These are phyloP conservation scores for Biancaea sappan DNA, from an alignment of 306 rosid species.

Conservation along the genomic window DNA sequence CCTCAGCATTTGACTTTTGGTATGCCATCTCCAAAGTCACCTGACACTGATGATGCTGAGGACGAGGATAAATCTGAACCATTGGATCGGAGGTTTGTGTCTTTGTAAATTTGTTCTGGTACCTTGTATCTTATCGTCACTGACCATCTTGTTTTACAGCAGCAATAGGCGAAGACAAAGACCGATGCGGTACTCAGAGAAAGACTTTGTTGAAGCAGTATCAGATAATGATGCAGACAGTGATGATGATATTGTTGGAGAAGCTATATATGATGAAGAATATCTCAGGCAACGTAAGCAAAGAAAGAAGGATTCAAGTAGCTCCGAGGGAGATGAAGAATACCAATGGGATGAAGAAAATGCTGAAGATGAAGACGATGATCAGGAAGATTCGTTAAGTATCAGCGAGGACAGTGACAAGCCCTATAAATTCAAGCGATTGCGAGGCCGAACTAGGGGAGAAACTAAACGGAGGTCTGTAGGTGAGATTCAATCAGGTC, in stretches of 20 bases:
- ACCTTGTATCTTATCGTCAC: slow-evolving; percentile 19
- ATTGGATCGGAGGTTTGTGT: slow-evolving; percentile 71
- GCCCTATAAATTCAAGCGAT: slow-evolving; percentile 64
- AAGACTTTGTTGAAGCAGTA: slow-evolving; percentile 71
- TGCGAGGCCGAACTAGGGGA: slow-evolving; percentile 75
- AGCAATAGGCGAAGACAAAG: slow-evolving; percentile 83
- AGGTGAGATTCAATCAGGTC: slow-evolving; percentile 79
- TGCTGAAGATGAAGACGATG: slow-evolving; percentile 81
- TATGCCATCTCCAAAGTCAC: slow-evolving; percentile 73
- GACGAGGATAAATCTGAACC: slow-evolving; percentile 59
- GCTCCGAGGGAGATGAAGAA: slow-evolving; percentile 98
- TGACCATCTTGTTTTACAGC: slow-evolving; percentile 28
- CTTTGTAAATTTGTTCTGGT: background rate
- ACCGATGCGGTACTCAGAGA: slow-evolving; percentile 87
- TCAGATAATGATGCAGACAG: slow-evolving; percentile 89
- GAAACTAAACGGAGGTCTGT: slow-evolving; percentile 75
- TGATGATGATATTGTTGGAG: slow-evolving; percentile 96
- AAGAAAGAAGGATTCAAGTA: slow-evolving; percentile 71
- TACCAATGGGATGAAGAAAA: slow-evolving; percentile 83
- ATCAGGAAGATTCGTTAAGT: slow-evolving; percentile 67
- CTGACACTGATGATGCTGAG: slow-evolving; percentile 59
- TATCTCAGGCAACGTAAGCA: slow-evolving; percentile 82
- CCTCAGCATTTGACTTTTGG: slow-evolving; percentile 55
- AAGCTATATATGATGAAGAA: slow-evolving; percentile 91
- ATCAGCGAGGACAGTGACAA: slow-evolving; percentile 81